These are phyloP conservation scores for Trichoderma asperelloides DNA, from an alignment of 495 filamentous ascomycete species.

Conservation along the genomic window DNA sequence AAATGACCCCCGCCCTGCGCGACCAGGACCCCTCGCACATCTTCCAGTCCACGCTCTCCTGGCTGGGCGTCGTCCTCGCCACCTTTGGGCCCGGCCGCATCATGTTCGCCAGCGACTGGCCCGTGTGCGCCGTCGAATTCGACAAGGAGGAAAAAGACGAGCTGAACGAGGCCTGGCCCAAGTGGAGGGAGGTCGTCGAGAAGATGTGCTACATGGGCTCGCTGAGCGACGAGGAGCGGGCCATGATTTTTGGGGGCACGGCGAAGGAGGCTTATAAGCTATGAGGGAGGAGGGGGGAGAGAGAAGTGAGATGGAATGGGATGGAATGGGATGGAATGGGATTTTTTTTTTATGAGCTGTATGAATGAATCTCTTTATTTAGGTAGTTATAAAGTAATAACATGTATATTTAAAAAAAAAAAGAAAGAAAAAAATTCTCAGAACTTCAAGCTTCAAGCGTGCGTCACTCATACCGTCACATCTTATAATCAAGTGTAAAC, in stretches of 20 bases:
- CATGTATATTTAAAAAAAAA: too few species aligned
- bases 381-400: too few species aligned
- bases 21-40: conserved; percentile 35
- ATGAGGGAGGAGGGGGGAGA: too few species aligned
- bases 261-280: conserved; percentile 55
- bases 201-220: conserved; percentile 47
- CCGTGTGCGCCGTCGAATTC: conserved; percentile 65
- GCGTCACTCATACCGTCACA: too few species aligned
- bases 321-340: too few species aligned
- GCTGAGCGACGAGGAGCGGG: conserved; percentile 48
- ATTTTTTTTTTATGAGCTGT: too few species aligned
- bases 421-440: too few species aligned
- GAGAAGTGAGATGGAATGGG: too few species aligned
- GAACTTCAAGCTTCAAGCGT: too few species aligned
- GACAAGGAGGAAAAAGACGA: conserved; percentile 29
- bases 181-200: conserved; percentile 52
- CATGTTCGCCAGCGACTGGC: conserved; percentile 91
- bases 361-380: too few species aligned
- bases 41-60: conserved; percentile 44
- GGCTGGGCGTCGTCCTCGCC: conserved; percentile 57
- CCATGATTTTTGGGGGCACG: conserved; percentile 58
- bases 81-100: conserved; percentile 60
- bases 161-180: conserved; percentile 33
- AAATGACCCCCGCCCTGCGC: conserved; percentile 47
- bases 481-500: too few species aligned